These are phyloP conservation scores for Cladosporium sp. DNA, from an alignment of 2,329 filamentous ascomycete genomes.

Conservation along the genomic window DNA sequence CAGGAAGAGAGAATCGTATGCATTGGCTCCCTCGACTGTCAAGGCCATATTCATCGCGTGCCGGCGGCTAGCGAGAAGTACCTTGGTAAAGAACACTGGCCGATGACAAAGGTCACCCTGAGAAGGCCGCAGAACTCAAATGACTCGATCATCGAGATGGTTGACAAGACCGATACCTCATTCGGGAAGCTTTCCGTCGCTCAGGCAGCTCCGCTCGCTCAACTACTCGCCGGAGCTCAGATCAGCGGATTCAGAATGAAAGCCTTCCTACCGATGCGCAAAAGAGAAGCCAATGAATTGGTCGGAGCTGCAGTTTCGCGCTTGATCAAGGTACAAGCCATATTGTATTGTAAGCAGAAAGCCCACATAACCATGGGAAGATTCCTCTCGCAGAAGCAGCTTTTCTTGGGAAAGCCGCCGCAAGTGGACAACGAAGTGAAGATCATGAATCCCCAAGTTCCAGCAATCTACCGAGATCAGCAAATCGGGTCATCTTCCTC, in stretches of 20 bases:
- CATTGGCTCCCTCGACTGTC: slow-evolving; percentile 22
- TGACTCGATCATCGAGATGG: slow-evolving; percentile 58
- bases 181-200: slow-evolving; percentile 73
- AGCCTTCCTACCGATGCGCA: slow-evolving; percentile 65
- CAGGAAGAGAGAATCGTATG: slow-evolving; percentile 21
- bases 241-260: slow-evolving; percentile 64
- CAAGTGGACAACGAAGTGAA: slow-evolving; percentile 58
- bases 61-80: slow-evolving; percentile 17
- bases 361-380: slow-evolving; percentile 62
- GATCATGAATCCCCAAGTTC: slow-evolving; percentile 71
- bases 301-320: slow-evolving; percentile 60
- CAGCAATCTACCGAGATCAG: slow-evolving; percentile 33
- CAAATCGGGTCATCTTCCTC: slow-evolving; percentile 11
- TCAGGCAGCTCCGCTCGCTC: slow-evolving; percentile 62
- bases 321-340: slow-evolving; percentile 63
- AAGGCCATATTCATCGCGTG: slow-evolving; percentile 20
- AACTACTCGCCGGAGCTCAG: slow-evolving; percentile 60
- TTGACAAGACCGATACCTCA: slow-evolving; percentile 65
- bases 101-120: slow-evolving; percentile 68
- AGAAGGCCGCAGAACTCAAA: slow-evolving; percentile 49
- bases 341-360: slow-evolving; percentile 72
- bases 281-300: slow-evolving; percentile 59
- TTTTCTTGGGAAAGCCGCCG: slow-evolving; percentile 64
- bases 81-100: slow-evolving; percentile 48
- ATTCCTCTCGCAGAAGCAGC: slow-evolving; percentile 60